Conservation (phyloP, 1,139 yeast species). For the Suhomyces panamericanus region DNA sequence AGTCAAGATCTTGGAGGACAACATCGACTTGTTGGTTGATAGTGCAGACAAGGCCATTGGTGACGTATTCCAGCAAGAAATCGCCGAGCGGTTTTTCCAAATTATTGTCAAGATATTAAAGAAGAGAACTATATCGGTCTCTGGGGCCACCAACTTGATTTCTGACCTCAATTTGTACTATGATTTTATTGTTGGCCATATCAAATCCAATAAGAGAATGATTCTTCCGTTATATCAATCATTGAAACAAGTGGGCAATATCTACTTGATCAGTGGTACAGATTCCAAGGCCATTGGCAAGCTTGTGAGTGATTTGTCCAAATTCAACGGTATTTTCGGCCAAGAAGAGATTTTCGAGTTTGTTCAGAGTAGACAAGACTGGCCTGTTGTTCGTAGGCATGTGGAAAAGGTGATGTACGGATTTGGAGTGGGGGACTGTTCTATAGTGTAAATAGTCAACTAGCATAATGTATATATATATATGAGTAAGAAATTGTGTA, state of each 20-base stretch:
- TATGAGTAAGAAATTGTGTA: too few species aligned
- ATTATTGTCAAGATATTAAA: slow-evolving; percentile 71
- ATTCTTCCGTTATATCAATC: slow-evolving; percentile 79
- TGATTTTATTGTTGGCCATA: slow-evolving; percentile 60
- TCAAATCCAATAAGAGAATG: slow-evolving; percentile 61
- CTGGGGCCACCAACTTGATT: slow-evolving; percentile 79
- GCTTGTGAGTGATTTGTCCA: slow-evolving; percentile 76
- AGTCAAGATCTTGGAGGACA: slow-evolving; percentile 65
- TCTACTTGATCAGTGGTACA: slow-evolving; percentile 72
- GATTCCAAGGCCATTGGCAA: slow-evolving; percentile 84
- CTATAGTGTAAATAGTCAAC: slow-evolving; percentile 28
- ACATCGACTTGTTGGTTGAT: slow-evolving; percentile 72
- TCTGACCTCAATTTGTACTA: slow-evolving; percentile 75
- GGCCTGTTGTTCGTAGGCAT: slow-evolving; percentile 71
- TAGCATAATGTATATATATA: too few species aligned
- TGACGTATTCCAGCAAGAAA: slow-evolving; percentile 92
- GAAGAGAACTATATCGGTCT: slow-evolving; percentile 67
- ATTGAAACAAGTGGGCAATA: slow-evolving; percentile 78
- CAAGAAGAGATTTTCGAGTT: slow-evolving; percentile 94
- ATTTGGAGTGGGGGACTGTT: slow-evolving; percentile 69
- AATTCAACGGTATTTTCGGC: slow-evolving; percentile 85
- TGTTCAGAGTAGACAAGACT: slow-evolving; percentile 84
- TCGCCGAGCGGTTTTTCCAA: slow-evolving; percentile 83
- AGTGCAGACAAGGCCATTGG: slow-evolving; percentile 85
- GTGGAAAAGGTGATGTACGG: slow-evolving; percentile 98